These are phyloP conservation scores for Penicillium polonicum DNA, from an alignment of 2,329 filamentous ascomycete genomes.

Conservation along the genomic window DNA sequence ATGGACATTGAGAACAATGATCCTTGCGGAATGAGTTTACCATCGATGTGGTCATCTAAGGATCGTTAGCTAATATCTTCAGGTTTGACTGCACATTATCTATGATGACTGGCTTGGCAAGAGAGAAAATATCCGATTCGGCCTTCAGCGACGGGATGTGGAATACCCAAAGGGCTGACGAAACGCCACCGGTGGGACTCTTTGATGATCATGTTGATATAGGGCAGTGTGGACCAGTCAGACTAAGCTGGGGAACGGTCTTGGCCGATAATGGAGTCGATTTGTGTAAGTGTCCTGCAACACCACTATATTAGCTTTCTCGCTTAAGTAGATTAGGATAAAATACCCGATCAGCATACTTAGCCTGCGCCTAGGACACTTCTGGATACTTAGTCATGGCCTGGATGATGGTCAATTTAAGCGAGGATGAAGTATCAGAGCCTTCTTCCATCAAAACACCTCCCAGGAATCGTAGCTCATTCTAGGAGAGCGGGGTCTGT, in stretches of 20 bases:
- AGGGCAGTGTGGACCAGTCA: neutral
- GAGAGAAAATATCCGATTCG: neutral
- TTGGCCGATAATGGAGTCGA: neutral
- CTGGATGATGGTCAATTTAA: neutral
- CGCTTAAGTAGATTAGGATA: neutral
- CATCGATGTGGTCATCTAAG: neutral
- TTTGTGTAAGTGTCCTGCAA: neutral
- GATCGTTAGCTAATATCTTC: neutral
- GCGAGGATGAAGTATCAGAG: neutral
- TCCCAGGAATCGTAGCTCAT: neutral
- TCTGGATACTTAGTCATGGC: conserved; percentile 1
- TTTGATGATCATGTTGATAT: neutral
- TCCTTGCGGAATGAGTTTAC: neutral
- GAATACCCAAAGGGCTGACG: neutral
- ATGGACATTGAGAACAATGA: neutral
- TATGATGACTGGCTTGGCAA: neutral
- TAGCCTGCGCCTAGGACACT: neutral
- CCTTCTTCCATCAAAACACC: conserved; percentile 1
- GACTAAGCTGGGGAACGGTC: neutral
- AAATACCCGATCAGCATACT: neutral
- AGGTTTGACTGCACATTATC: neutral
- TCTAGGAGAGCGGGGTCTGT: neutral
- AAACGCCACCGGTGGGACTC: neutral
- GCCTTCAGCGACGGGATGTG: neutral
- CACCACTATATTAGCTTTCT: neutral